Base-by-base conservation (phyloP, 2,329 filamentous ascomycete species). In the Aspergillus pseudoviridinutans region DNA sequence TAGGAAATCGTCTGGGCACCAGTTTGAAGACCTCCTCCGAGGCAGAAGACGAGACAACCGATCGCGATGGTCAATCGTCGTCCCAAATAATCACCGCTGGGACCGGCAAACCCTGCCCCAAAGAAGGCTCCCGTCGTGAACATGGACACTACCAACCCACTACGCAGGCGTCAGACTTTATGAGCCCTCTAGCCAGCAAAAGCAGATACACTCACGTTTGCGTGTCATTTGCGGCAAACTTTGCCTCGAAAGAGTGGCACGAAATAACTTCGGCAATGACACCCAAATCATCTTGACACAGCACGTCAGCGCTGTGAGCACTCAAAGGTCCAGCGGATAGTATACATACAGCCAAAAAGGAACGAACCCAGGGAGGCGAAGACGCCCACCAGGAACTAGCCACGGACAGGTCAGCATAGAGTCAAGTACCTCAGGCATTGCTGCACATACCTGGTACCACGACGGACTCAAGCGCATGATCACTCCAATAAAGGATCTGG, bases 71-170 rank as follows among this genome's bases (percentile, higher is more conserved):
- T 92, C 71, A 78, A 77, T 70, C 87, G 85, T 63, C 90, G 83
- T 47, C 90, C 90, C 2, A 91, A 73, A 56, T 70, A 77, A 69
- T 92, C 85, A 61, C 86, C 86, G 38, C 76, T 65, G 1, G 83
- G 80, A 58, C 89, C 90, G 42, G 86, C 89, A 38, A 84, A 75
- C 32, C 78, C 77, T 27, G 88, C 85, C 8, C 88, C 89, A 61
- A 88, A 82, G 74, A 91, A 91, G 24, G 89, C 89, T 49, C 89
- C 85, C 2, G 82, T 87, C 0, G 90, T 93, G 71, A 93, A 92
- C 58, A 92, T 81, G 1, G 88, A 89, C 1, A 92, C 89, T 0
- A 91, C 87, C 3, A 88, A 83, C 54, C 88, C 89, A 41, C 81
- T 87, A 50, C 4, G 41, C 51, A 22, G 9, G 17, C 1, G 49